Base-by-base conservation (phyloP, 208 protist genomes). In the Trypanosoma platydactyli region DNA sequence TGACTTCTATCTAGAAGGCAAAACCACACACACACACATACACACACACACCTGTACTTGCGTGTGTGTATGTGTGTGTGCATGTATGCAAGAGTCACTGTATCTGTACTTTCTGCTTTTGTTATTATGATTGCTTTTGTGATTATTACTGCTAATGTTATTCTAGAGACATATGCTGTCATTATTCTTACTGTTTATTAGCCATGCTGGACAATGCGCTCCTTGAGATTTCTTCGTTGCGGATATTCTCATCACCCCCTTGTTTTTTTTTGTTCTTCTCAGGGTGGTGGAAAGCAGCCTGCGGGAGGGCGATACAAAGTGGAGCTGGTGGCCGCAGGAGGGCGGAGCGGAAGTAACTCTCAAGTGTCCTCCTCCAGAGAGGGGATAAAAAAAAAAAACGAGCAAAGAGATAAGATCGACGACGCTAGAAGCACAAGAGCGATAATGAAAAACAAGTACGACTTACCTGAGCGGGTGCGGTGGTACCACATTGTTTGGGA, bases 401-500 rank as follows among this genome's bases (percentile, higher is more conserved):
- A 27, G 33, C 16, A 46, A 71, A 44, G 2, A 38, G 2, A 40
- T 20, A 68, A 60, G 46, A 45, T 48, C 29, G 38, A 16, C 27
- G 59, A 48, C 11, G n/a, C n/a, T n/a, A n/a, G n/a, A n/a, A 53
- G 4, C 38, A 44, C 29, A 33, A 3, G n/a, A 60, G 41, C 38
- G 30, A 30, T 7, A 16, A 87, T 81, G 79, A 77, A 60, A 20
- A 84, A 77, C 20, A 71, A 56, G 2, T 91, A 91, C 52, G 81
- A 91, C 15, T 64, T 83, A 49, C 76, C 85, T 42, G 79, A 81
- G 6, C 59, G 81, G 63, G 64, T 83, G 48, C 83, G 80, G 58
- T 92, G 86, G 86, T 92, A 88, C 70, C 69, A 89, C 35, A 70
- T 75, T 18, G 25, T 87, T 20, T 89, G 82, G 86, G 82, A 92